Conservation (phyloP, 805 yeast genomes). For the Candida wancherniae region DNA sequence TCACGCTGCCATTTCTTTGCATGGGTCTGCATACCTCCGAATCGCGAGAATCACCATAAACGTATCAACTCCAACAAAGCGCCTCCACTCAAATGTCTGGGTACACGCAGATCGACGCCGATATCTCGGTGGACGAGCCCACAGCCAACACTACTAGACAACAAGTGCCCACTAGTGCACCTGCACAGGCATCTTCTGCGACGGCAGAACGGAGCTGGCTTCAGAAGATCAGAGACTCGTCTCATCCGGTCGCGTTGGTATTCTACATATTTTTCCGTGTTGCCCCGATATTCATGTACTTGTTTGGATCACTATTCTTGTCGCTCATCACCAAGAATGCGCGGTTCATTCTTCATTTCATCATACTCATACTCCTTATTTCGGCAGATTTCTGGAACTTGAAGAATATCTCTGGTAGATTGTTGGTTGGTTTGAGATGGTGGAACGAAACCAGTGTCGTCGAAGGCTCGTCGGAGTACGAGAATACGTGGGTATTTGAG, state of each 20-base stretch:
- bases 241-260: slow-evolving; percentile 77
- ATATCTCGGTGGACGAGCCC: slow-evolving; percentile 7
- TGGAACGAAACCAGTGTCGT: slow-evolving; percentile 69
- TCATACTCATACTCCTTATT: slow-evolving; percentile 64
- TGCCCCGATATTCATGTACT: slow-evolving; percentile 59
- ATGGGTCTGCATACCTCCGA: no score
- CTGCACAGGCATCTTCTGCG: no score
- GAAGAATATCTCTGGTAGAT: slow-evolving; percentile 85
- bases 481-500: slow-evolving; percentile 83
- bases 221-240: slow-evolving; percentile 52
- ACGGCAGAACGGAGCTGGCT: slow-evolving; percentile 26
- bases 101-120: slow-evolving; percentile 31
- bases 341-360: slow-evolving; percentile 66
- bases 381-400: slow-evolving; percentile 94
- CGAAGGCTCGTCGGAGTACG: slow-evolving; percentile 42
- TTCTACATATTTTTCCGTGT: slow-evolving; percentile 60
- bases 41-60: no score
- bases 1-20: no score
- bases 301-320: slow-evolving; percentile 68
- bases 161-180: no score
- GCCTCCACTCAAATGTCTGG: slow-evolving; percentile 9
- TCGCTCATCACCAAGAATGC: slow-evolving; percentile 33
- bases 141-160: background rate
- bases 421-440: slow-evolving; percentile 91
- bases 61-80: no score